Percentiles rank a stretch among this genome's conserved stretches.
Conservation (phyloP, 164 flowering plant species). For the Echeveria elegans region DNA sequence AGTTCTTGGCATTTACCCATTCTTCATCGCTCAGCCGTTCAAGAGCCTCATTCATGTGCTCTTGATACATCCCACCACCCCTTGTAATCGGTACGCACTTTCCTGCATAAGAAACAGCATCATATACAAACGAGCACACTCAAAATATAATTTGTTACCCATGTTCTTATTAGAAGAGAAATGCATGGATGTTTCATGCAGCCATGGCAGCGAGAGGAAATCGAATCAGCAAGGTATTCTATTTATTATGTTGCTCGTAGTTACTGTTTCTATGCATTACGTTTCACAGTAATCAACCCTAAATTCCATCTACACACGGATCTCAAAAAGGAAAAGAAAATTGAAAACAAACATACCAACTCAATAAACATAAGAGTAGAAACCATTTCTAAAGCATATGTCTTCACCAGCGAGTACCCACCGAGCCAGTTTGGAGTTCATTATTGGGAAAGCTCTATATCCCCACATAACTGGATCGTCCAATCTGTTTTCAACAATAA, state of each 20-base stretch:
- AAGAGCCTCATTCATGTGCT: slow-evolving; percentile 95
- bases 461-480: slow-evolving; percentile 98
- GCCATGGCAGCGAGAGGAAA: no score
- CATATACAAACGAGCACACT: no score
- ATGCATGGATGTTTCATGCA: no score
- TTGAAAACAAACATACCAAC: slow-evolving; percentile 38
- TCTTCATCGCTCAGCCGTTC: slow-evolving; percentile 72
- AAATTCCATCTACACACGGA: background rate
- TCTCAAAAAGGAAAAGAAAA: background rate
- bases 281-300: no score
- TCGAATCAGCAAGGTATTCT: no score
- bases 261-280: no score
- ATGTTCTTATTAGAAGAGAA: no score
- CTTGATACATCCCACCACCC: slow-evolving; percentile 91
- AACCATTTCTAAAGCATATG: slow-evolving; percentile 71
- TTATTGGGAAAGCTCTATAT: slow-evolving; percentile 64
- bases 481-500: slow-evolving; percentile 33
- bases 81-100: slow-evolving; percentile 96
- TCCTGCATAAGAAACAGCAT: slow-evolving; percentile 34
- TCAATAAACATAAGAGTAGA: slow-evolving; percentile 63
- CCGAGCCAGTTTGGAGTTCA: slow-evolving; percentile 47
- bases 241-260: no score
- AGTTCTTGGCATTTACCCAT: slow-evolving; percentile 12
- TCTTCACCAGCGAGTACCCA: slow-evolving; percentile 97
- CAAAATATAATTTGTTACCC: no score